A percentile compares a stretch with the other conserved stretches of the same genome.
Conservation (phyloP, 306 rosid genomes). For the Pyrus bretschneideri region DNA sequence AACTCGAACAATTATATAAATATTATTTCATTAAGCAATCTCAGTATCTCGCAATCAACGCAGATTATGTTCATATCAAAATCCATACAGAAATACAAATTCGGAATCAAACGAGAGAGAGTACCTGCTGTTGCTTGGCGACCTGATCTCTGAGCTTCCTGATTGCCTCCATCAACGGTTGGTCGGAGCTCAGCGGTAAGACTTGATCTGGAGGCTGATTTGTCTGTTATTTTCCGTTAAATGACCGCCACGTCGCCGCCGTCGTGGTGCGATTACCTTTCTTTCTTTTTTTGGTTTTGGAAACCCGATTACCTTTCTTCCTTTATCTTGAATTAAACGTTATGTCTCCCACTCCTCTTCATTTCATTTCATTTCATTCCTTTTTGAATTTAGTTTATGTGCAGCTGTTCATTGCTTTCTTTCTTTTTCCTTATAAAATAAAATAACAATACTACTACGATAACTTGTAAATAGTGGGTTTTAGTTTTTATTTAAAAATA, state of each 20-base stretch:
- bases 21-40: not conserved
- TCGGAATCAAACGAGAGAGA: not conserved
- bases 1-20: not conserved
- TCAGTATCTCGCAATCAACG: not conserved
- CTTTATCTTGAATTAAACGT: conserved; percentile 14
- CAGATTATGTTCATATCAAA: not conserved
- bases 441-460: not conserved
- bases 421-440: not conserved
- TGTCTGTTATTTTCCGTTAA: not conserved
- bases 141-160: conserved; percentile 84
- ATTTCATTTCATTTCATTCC: not conserved
- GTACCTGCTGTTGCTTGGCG: conserved; percentile 83
- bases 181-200: not conserved
- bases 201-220: not conserved
- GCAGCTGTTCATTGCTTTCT: not conserved
- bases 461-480: too few species aligned
- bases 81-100: not conserved
- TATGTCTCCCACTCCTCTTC: not conserved
- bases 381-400: not conserved
- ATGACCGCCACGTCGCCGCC: conserved; percentile 7
- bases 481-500: too few species aligned
- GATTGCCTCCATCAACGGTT: conserved; percentile 59
- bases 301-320: too few species aligned
- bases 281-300: not conserved
- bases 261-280: not conserved